Percentiles rank a stretch among this genome's conserved stretches.
These are phyloP conservation scores for Pulveroboletus sp. DNA, from an alignment of 768 basidiomycete genomes.

Conservation along the genomic window DNA sequence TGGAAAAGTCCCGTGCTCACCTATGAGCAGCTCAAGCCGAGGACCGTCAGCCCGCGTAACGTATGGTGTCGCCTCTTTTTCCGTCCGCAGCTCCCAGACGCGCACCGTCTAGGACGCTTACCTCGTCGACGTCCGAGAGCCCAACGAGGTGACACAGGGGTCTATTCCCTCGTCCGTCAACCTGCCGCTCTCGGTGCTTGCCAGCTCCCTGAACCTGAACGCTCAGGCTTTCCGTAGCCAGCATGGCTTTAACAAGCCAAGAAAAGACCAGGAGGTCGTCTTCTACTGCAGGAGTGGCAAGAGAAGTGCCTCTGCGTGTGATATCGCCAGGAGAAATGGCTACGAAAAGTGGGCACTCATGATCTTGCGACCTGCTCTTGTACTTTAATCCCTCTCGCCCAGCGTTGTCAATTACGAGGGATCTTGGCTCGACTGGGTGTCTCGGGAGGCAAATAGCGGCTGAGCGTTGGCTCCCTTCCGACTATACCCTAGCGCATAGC, in stretches of 20 bases:
- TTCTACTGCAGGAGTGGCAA: conserved; percentile 92
- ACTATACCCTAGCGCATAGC: conserved; percentile 2
- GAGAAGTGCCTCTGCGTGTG: conserved; percentile 75
- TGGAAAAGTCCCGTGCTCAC: conserved; percentile 72
- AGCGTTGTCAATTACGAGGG: conserved; percentile 77
- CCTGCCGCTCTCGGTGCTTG: conserved; percentile 76
- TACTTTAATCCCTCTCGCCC: background rate
- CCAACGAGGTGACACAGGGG: conserved; percentile 85
- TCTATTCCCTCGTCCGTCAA: conserved; percentile 92
- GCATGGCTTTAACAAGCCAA: conserved; percentile 73
- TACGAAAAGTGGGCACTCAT: conserved; percentile 63
- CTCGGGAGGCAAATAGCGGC: conserved; percentile 42
- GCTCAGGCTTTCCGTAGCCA: conserved; percentile 54
- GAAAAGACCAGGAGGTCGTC: conserved; percentile 64
- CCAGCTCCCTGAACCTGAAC: conserved; percentile 55
- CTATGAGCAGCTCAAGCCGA: conserved; percentile 80
- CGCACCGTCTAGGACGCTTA: conserved; percentile 51
- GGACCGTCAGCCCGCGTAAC: conserved; percentile 67
- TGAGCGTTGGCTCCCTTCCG: background rate
- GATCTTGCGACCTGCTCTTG: background rate
- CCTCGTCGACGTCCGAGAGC: conserved; percentile 89
- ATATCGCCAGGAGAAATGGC: conserved; percentile 77
- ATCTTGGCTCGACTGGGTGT: conserved; percentile 85
- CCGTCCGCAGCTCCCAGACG: conserved; percentile 6
- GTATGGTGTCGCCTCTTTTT: conserved; percentile 32